These are phyloP conservation scores for Entomortierella lignicola DNA, from an alignment of 192 early-diverging fungal genomes.

Conservation along the genomic window DNA sequence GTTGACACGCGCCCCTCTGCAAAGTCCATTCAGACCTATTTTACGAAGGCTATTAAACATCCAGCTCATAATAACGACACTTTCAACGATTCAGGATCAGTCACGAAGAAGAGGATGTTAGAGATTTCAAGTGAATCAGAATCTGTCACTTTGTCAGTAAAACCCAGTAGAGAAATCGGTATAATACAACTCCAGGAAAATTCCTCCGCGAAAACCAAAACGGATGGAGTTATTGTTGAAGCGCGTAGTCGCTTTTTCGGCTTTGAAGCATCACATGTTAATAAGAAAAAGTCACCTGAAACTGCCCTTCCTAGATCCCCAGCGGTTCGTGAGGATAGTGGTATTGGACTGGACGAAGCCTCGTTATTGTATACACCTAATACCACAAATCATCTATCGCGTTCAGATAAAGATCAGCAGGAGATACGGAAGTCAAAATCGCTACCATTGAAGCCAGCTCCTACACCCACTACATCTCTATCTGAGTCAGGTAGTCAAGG, in stretches of 20 bases:
- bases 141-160: background rate
- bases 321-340: slow-evolving; percentile 24
- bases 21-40: slow-evolving; percentile 25
- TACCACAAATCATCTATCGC: background rate
- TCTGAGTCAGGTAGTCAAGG: background rate
- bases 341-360: slow-evolving; percentile 18
- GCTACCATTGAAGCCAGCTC: background rate
- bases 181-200: background rate
- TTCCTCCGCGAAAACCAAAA: background rate
- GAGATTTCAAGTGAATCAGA: background rate
- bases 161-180: background rate
- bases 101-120: slow-evolving; percentile 1
- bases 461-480: background rate
- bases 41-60: background rate
- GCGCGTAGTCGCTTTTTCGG: slow-evolving; percentile 49
- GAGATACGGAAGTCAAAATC: background rate
- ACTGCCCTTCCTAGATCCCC: background rate
- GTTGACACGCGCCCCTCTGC: background rate
- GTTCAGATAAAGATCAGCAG: background rate
- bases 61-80: background rate
- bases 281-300: background rate
- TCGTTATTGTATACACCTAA: background rate
- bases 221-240: slow-evolving; percentile 6
- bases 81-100: background rate
- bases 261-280: background rate